A percentile compares a stretch with the other conserved stretches of the same genome.
Evolutionary conservation across 768 basidiomycete genomes (phyloP).

Genomic region (Candolleomyces eurysporus): DNA sequence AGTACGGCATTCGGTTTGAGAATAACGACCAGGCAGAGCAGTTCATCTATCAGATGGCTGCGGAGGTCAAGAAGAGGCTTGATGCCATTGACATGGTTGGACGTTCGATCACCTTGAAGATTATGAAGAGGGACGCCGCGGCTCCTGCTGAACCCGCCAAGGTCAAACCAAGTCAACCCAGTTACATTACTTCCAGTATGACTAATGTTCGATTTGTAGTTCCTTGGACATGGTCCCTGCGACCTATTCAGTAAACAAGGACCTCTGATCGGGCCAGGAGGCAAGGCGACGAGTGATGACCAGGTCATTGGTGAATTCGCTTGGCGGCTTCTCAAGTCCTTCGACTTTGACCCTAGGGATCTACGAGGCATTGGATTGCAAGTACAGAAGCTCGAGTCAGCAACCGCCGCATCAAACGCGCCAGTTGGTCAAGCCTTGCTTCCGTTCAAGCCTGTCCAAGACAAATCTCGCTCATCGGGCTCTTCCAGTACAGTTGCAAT

Average conservation of each 20-base stretch:
- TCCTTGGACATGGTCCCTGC: constrained; percentile 88
- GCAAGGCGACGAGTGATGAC: constrained; percentile 71
- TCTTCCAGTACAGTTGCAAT: constrained; percentile 12
- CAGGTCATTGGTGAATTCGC: constrained; percentile 72
- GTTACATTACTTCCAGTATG: neutral
- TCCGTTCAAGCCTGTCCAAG: constrained; percentile 44
- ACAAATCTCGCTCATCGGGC: constrained; percentile 10
- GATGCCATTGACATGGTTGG: constrained; percentile 69
- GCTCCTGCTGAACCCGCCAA: constrained; percentile 92
- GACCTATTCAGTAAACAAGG: constrained; percentile 78
- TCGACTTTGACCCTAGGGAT: constrained; percentile 80
- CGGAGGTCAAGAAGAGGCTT: constrained; percentile 73
- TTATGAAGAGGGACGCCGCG: constrained; percentile 82
- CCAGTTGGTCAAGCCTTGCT: constrained; percentile 59
- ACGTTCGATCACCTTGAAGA: constrained; percentile 75
- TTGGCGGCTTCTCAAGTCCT: constrained; percentile 68
- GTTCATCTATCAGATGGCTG: constrained; percentile 75
- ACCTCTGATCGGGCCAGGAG: constrained; percentile 54
- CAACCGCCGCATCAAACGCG: constrained; percentile 25
- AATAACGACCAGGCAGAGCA: constrained; percentile 75
- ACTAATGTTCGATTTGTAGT: constrained; percentile 41
- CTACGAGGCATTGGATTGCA: constrained; percentile 92
- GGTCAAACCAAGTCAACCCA: constrained; percentile 37
- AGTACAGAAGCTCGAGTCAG: constrained; percentile 79
- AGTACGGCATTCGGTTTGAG: constrained; percentile 97